These are phyloP conservation scores for Strigomonas culicis DNA, from an alignment of 208 protist genomes.

Conservation along the genomic window DNA sequence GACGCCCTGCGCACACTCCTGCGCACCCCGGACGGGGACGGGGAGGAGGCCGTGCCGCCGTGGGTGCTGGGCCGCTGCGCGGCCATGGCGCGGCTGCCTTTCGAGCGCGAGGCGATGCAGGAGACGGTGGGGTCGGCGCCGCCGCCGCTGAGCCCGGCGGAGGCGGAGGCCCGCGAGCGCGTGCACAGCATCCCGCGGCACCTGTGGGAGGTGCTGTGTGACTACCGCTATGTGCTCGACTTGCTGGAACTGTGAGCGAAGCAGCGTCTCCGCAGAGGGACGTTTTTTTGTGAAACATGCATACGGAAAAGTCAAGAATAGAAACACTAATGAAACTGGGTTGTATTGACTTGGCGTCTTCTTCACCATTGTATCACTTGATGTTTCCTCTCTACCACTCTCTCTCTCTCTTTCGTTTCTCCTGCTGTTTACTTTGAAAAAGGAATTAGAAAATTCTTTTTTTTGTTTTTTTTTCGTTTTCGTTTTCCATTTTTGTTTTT, in stretches of 20 bases:
- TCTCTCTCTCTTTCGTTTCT: neutral
- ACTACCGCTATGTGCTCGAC: conserved; percentile 53
- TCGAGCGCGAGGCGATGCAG: conserved; percentile 21
- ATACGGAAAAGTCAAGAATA: neutral
- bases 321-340: neutral
- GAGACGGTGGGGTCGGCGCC: neutral
- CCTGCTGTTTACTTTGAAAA: conserved; percentile 5
- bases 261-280: too few species aligned
- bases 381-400: neutral
- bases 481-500: conserved; percentile 13
- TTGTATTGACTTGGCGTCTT: conserved; percentile 1
- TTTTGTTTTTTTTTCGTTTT: conserved; percentile 14
- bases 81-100: conserved; percentile 31
- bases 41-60: conserved; percentile 6
- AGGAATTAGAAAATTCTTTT: conserved; percentile 8
- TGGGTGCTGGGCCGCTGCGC: conserved; percentile 49
- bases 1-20: conserved; percentile 15
- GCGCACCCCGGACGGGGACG: neutral
- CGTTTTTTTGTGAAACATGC: conserved; percentile 10
- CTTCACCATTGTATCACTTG: neutral
- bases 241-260: conserved; percentile 24
- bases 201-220: conserved; percentile 28
- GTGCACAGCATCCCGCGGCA: conserved; percentile 23
- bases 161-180: conserved; percentile 24
- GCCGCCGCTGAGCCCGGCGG: conserved; percentile 16